Base-by-base conservation (phyloP, 2,329 filamentous ascomycete species). In the Curvularia sp. region DNA sequence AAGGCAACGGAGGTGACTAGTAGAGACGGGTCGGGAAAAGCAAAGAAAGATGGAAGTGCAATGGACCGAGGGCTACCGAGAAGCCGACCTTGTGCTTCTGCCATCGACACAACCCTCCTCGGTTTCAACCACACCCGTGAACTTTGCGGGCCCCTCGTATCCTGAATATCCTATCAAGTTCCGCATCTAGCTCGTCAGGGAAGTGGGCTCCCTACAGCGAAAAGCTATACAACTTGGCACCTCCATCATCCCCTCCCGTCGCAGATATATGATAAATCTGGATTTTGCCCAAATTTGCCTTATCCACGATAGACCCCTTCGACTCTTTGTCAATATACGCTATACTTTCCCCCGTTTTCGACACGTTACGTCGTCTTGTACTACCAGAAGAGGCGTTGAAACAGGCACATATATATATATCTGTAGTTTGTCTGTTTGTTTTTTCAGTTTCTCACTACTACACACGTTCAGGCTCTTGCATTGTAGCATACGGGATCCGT, bases 1-100 rank as follows among this genome's bases (percentile, higher is more conserved):
- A 4, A 55, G 65, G 35, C 67, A 67, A 54, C 68, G 69, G 28
- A 66, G 67, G 63, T 75, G 74, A 76, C 74, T 70, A 55, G 61
- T 65, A 58, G 68, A 69, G 65, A 66, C 66, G 71, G 73, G 71
- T 49, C 65, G 63, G 63, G 73, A 73, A 50, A 68, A 69, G 53
- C 52, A 68, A 60, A 69, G 73, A 47, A 75, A 71, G 58, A 74
- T 76, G 73, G 69, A 74, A 52, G 74, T 76, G 12, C 68, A 75
- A 58, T 76, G 73, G 73, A 72, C 71, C 8, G 69, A 70, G 26
- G 66, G 72, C 10, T 71, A 73, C 49, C 62, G 69, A 28, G 73
- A 76, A 60, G 74, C 74, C 13, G 66, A 76, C 30, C 64, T 75
- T 30, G 68, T 74, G 31, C 69, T 76, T 35, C 59, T 74, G 7